Conservation (phyloP, 1,139 yeast species). For the Meyerozyma sp. region DNA sequence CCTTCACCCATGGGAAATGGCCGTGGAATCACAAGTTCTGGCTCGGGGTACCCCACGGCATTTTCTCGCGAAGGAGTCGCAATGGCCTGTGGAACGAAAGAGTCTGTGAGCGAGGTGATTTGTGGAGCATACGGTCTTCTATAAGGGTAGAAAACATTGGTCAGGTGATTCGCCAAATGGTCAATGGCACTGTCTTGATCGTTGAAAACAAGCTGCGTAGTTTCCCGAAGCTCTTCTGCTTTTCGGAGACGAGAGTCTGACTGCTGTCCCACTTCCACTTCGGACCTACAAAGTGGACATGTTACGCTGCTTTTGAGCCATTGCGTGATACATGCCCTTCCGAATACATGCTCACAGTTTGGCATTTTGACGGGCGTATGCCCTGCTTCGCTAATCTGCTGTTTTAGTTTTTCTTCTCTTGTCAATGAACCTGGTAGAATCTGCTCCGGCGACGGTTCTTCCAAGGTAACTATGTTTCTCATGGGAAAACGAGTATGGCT, state of each 20-base stretch:
- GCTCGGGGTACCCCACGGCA: conserved; percentile 14
- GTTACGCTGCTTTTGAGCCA: conserved; percentile 39
- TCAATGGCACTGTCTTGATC: conserved; percentile 15
- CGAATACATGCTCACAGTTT: conserved; percentile 37
- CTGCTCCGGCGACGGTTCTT: conserved; percentile 21
- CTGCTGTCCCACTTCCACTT: conserved; percentile 28
- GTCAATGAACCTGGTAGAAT: conserved; percentile 27
- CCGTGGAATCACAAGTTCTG: conserved; percentile 26
- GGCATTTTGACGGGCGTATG: conserved; percentile 44
- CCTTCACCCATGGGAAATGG: conserved; percentile 20
- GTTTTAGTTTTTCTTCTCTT: conserved; percentile 10
- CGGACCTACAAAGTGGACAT: conserved; percentile 44
- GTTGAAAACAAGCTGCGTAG: conserved; percentile 9
- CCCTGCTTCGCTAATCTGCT: conserved; percentile 12
- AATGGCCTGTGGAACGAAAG: conserved; percentile 35
- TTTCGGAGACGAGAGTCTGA: conserved; percentile 15
- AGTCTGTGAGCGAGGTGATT: conserved; percentile 40
- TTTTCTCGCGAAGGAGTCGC: conserved; percentile 18
- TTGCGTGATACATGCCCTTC: conserved; percentile 37
- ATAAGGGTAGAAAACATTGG: conserved; percentile 36
- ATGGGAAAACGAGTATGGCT: conserved; percentile 31
- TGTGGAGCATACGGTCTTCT: conserved; percentile 30
- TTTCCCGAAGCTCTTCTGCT: conserved; percentile 10
- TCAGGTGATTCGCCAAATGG: conserved; percentile 26
- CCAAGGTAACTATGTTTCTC: conserved; percentile 20